phyloP scores from a whole-genome alignment of 495 filamentous ascomycete species.

The Podospora sp. region DNA sequence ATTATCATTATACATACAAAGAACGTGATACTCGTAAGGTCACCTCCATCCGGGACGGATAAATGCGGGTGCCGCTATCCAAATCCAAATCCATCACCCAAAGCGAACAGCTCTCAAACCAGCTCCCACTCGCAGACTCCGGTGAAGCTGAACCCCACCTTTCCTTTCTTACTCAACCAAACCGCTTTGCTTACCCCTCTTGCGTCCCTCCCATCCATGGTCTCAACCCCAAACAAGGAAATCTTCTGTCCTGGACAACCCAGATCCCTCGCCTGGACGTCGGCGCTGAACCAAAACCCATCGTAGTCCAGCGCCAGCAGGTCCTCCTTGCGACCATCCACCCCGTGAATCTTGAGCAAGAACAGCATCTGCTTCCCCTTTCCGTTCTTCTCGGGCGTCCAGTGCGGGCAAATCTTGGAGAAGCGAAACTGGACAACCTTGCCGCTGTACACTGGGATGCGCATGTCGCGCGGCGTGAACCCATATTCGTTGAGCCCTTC shows the following conservation, averaged over 20 bases:
- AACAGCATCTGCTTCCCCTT: conserved; percentile 64
- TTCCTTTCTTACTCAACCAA: conserved; percentile 62
- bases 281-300: conserved; percentile 73
- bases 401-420: conserved; percentile 73
- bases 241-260: conserved; percentile 71
- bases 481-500: conserved; percentile 66
- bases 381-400: conserved; percentile 68
- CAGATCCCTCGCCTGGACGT: conserved; percentile 65
- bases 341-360: conserved; percentile 63
- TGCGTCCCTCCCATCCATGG: conserved; percentile 63
- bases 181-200: conserved; percentile 69
- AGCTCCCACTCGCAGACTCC: conserved; percentile 73
- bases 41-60: background rate
- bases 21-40: background rate
- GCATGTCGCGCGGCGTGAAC: conserved; percentile 60
- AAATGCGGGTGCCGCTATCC: too few species aligned
- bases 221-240: conserved; percentile 62
- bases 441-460: conserved; percentile 55
- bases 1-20: conserved; percentile 1
- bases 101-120: conserved; percentile 40
- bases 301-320: conserved; percentile 64
- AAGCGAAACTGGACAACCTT: conserved; percentile 72
- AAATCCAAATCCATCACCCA: too few species aligned
- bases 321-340: conserved; percentile 70
- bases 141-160: conserved; percentile 61